A percentile compares a stretch with the other conserved stretches of the same genome.
These are phyloP conservation scores for Globisporangium yorkense DNA, from an alignment of 352 stramenopile genomes.

Conservation along the genomic window DNA sequence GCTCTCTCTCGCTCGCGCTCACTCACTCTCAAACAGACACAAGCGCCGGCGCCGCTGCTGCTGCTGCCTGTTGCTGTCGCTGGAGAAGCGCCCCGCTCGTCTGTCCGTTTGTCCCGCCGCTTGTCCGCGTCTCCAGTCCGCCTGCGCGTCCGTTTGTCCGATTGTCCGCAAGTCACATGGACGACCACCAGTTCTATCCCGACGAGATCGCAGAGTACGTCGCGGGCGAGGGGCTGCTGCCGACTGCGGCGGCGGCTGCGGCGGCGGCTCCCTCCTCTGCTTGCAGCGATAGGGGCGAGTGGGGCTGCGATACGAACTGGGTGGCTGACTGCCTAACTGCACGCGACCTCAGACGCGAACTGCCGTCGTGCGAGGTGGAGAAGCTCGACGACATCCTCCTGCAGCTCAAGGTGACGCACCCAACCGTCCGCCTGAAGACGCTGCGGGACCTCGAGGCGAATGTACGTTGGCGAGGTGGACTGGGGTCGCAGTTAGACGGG, in stretches of 20 bases:
- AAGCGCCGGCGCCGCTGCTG: neutral
- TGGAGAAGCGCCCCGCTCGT: neutral
- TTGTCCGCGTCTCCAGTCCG: neutral
- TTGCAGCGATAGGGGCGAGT: neutral
- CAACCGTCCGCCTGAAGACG: conserved; percentile 43
- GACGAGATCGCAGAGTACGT: conserved; percentile 53
- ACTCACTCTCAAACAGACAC: neutral
- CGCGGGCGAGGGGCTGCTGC: too few species aligned
- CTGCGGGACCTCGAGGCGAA: conserved; percentile 40
- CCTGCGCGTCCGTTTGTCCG: neutral
- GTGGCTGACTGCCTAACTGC: neutral
- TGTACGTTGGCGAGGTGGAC: conserved; percentile 13
- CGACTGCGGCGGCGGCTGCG: too few species aligned
- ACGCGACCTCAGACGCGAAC: conserved; percentile 29
- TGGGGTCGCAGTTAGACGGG: neutral
- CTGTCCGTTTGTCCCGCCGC: neutral
- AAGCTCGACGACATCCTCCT: conserved; percentile 59
- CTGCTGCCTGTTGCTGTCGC: too few species aligned
- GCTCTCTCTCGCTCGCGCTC: neutral
- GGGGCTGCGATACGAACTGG: neutral
- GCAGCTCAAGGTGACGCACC: conserved; percentile 52
- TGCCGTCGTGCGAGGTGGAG: conserved; percentile 62
- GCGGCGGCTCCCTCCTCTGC: too few species aligned
- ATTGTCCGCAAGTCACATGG: conserved; percentile 17
- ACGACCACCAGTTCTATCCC: conserved; percentile 39